Percentiles rank a stretch among this genome's conserved stretches.
phyloP scores from a whole-genome alignment of 768 basidiomycete genomes.

The Scleroderma citrinum region DNA sequence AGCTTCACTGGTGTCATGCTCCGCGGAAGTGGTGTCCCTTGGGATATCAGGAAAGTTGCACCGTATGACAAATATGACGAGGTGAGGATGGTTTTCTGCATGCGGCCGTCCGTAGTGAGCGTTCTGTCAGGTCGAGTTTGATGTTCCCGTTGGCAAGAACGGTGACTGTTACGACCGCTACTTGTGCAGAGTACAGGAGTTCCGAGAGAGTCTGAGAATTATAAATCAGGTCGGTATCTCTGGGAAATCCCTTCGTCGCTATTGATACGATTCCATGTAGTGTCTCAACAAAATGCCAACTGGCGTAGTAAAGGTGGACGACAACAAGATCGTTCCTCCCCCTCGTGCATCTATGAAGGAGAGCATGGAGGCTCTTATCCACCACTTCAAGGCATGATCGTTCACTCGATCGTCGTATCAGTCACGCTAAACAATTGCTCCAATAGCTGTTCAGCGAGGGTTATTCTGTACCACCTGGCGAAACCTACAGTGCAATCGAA shows the following conservation, averaged over 20 bases:
- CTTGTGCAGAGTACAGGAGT: constrained; percentile 95
- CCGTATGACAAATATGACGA: constrained; percentile 98
- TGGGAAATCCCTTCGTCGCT: background rate
- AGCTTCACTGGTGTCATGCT: constrained; percentile 97
- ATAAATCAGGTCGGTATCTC: constrained; percentile 55
- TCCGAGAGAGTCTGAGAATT: constrained; percentile 90
- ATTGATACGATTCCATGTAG: constrained; percentile 32
- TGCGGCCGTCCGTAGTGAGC: background rate
- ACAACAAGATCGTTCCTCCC: constrained; percentile 95
- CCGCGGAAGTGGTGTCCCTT: constrained; percentile 86
- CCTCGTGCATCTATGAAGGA: constrained; percentile 99
- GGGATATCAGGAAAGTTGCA: constrained; percentile 88
- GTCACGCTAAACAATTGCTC: background rate
- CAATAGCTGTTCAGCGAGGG: constrained; percentile 89
- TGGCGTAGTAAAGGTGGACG: constrained; percentile 90
- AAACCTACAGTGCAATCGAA: constrained; percentile 96
- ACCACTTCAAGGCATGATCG: constrained; percentile 86
- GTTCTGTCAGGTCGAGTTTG: constrained; percentile 77
- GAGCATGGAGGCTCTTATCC: constrained; percentile 96
- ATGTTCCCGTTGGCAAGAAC: constrained; percentile 92
- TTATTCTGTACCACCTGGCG: constrained; percentile 91
- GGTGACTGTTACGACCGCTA: constrained; percentile 99
- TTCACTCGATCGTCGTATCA: background rate
- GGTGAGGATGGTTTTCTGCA: constrained; percentile 33
- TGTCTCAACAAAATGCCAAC: constrained; percentile 96